Percentiles rank a stretch among this genome's conserved stretches.
These are phyloP conservation scores for Digitaria exilis DNA, from an alignment of 202 grass and related monocot genomes.

Conservation along the genomic window DNA sequence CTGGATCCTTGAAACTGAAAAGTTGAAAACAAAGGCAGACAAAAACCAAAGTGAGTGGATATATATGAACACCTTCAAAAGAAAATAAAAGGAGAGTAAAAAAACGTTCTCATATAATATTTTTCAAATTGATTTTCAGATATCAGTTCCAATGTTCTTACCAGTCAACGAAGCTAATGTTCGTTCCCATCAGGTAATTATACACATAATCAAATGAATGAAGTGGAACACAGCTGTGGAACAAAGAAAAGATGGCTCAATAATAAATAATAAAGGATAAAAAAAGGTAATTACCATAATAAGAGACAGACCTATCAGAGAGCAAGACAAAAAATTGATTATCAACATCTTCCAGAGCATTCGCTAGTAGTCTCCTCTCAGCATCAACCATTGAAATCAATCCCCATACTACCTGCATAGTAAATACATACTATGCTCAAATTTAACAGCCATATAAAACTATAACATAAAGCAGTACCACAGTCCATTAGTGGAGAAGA, in stretches of 20 bases:
- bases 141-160: slow-evolving; percentile 49
- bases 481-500: neutral
- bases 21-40: slow-evolving; percentile 36
- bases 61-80: slow-evolving; percentile 19
- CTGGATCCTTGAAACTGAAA: slow-evolving; percentile 91
- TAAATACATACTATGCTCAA: slow-evolving; percentile 25
- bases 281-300: slow-evolving; percentile 33
- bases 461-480: slow-evolving; percentile 10
- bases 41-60: slow-evolving; percentile 25
- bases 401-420: slow-evolving; percentile 88
- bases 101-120: neutral
- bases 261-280: slow-evolving; percentile 38
- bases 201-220: slow-evolving; percentile 96
- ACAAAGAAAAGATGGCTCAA: slow-evolving; percentile 48
- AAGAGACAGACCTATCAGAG: slow-evolving; percentile 79
- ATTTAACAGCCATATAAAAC: neutral
- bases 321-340: slow-evolving; percentile 98
- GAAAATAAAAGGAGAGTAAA: neutral
- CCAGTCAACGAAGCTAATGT: slow-evolving; percentile 93
- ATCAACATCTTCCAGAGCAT: slow-evolving; percentile 87
- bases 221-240: slow-evolving; percentile 85
- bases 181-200: slow-evolving; percentile 91
- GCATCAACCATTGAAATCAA: slow-evolving; percentile 99
- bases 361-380: slow-evolving; percentile 92
- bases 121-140: slow-evolving; percentile 30